Conservation (phyloP, 139 green algal genomes). For the Chlorella sp. region DNA sequence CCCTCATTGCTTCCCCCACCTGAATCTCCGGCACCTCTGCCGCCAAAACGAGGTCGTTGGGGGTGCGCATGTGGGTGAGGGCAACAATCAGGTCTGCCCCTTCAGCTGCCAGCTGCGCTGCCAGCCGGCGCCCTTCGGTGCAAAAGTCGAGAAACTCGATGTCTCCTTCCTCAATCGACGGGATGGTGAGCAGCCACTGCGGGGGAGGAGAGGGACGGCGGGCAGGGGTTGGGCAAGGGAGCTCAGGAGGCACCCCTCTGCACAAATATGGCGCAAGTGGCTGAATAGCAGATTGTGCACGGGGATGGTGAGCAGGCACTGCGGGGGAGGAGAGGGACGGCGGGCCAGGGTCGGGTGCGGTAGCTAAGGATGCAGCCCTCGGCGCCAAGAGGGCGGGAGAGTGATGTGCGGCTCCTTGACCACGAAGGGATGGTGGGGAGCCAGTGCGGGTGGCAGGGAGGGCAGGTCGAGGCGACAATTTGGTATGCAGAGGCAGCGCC, state of each 20-base stretch:
- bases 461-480: too few species aligned
- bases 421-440: too few species aligned
- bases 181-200: conserved; percentile 75
- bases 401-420: too few species aligned
- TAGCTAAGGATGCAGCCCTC: too few species aligned
- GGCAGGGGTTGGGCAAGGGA: background rate
- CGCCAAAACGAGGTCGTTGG: conserved; percentile 73
- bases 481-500: too few species aligned
- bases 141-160: conserved; percentile 78
- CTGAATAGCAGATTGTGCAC: too few species aligned
- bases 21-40: conserved; percentile 52
- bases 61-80: conserved; percentile 84
- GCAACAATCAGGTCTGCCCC: conserved; percentile 77
- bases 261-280: too few species aligned
- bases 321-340: too few species aligned
- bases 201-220: background rate
- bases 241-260: background rate
- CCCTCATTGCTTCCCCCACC: background rate
- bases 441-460: too few species aligned
- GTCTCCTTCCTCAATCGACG: conserved; percentile 56
- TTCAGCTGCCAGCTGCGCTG: conserved; percentile 53
- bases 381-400: too few species aligned
- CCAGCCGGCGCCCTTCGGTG: conserved; percentile 56
- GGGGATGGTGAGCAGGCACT: too few species aligned
- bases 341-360: too few species aligned